These are phyloP conservation scores for Hericium erinaceus DNA, from an alignment of 768 basidiomycete genomes.

Conservation along the genomic window DNA sequence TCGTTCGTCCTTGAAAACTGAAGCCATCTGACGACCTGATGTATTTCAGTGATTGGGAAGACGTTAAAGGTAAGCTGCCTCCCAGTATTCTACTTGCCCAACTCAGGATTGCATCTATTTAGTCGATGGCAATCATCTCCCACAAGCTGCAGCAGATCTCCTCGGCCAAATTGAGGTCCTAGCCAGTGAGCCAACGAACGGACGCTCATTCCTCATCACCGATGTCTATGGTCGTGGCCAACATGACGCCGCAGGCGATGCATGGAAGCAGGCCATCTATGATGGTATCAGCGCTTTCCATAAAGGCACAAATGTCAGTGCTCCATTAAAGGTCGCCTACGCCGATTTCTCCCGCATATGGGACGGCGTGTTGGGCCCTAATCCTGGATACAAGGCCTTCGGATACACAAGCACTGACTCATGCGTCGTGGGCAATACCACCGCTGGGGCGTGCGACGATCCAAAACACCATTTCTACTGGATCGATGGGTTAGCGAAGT, in stretches of 20 bases:
- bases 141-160: slow-evolving; percentile 33
- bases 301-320: slow-evolving; percentile 8
- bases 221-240: slow-evolving; percentile 42
- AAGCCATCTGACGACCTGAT: not conserved
- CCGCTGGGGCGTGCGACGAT: slow-evolving; percentile 7
- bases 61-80: not conserved
- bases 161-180: slow-evolving; percentile 37
- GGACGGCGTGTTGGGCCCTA: slow-evolving; percentile 8
- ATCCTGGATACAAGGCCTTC: slow-evolving; percentile 14
- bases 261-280: slow-evolving; percentile 38
- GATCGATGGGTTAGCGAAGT: slow-evolving; percentile 5
- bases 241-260: slow-evolving; percentile 31
- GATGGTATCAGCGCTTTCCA: slow-evolving; percentile 31
- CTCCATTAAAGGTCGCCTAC: slow-evolving; percentile 33
- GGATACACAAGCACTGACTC: slow-evolving; percentile 11
- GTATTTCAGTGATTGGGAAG: not conserved
- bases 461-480: slow-evolving; percentile 17
- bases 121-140: slow-evolving; percentile 40
- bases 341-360: slow-evolving; percentile 10
- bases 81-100: not conserved
- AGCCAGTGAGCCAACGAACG: slow-evolving; percentile 41
- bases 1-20: not conserved
- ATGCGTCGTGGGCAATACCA: slow-evolving; percentile 4
- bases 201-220: slow-evolving; percentile 37
- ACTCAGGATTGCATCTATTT: not conserved